A percentile compares a stretch with the other conserved stretches of the same genome.
Evolutionary conservation across 2,329 filamentous ascomycete genomes (phyloP).

Genomic region (Plenodomus tracheiphilus): DNA sequence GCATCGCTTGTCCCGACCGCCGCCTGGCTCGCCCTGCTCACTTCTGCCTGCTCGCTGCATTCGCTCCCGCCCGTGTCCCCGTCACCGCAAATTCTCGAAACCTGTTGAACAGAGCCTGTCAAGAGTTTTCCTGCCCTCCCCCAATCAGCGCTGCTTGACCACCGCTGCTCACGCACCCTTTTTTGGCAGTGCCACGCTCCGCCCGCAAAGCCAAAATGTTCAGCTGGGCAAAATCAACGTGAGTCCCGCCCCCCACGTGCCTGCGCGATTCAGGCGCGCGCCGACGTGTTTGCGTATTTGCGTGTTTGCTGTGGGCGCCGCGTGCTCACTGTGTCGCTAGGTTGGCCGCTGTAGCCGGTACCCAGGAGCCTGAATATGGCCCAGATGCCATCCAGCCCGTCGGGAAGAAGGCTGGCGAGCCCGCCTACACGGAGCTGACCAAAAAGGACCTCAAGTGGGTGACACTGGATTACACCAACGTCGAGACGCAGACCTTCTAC

Average conservation of each 20-base stretch:
- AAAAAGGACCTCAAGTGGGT: conserved; percentile 83
- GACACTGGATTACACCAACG: conserved; percentile 78
- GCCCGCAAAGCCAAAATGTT: conserved; percentile 62
- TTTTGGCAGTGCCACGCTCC: conserved; percentile 36
- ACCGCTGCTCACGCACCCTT: conserved; percentile 30
- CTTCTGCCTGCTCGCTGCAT: conserved; percentile 11
- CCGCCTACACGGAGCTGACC: conserved; percentile 77
- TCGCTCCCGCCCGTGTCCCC: conserved; percentile 26
- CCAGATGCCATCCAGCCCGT: conserved; percentile 85
- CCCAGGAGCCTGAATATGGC: conserved; percentile 94
- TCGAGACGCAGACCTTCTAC: conserved; percentile 97
- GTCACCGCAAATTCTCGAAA: conserved; percentile 29
- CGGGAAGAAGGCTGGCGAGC: conserved; percentile 74
- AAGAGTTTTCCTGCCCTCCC: conserved; percentile 33
- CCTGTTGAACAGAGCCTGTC: conserved; percentile 29
- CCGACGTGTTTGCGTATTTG: background rate
- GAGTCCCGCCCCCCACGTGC: conserved; percentile 48
- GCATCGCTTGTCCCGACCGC: conserved; percentile 15
- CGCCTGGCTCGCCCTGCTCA: conserved; percentile 9
- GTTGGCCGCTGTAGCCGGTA: conserved; percentile 81
- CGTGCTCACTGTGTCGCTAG: conserved; percentile 41
- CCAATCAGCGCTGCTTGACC: conserved; percentile 23
- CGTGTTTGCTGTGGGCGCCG: background rate
- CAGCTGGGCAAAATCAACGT: conserved; percentile 95
- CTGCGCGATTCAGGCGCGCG: conserved; percentile 14